Evolutionary conservation across 331 rosid species (phyloP), one percentile per base, ranked within the genome.

Genomic region (Acacia pycnantha): DNA sequence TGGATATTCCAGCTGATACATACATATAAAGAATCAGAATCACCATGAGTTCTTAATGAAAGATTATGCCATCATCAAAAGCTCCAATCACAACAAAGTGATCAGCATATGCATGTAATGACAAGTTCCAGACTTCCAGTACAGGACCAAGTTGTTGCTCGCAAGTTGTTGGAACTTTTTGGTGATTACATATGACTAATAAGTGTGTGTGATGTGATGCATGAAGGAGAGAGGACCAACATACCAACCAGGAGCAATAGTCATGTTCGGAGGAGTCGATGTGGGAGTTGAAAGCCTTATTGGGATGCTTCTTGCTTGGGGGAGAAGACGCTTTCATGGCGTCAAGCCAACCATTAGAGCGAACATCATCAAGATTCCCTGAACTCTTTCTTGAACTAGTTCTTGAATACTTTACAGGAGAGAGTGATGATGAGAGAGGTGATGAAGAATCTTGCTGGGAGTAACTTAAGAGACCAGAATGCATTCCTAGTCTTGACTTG

Each of bases 281-380:
- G 51, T 90, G 94, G 29, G 76, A 40, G 51, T 56, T 77, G 12
- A 87, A 86, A 40, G 90, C 93, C 85, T 85, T 90, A 41, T 71
- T 93, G 47, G 80, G 84, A 3, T 77, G 74, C 87, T 95, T 95
- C 91, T 92, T 93, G 76, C 91, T 81, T 0, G 98, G 97, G 74
- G 99, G 99, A 0, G 99, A 95, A 77, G 99, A 95, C 15, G 99
- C 92, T 76, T 80, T 90, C 99, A 95, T 95, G 77, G 97, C 99
- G 73, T 95, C 99, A 62, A 95, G 85, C 99, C 93, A 93, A 21
- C 97, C 96, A 44, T 95, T 95, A 68, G 92, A 86, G 68, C 92
- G 77, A 1, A 95, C 97, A 88, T 95, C 99, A 72, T 95, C 98
- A 75, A 89, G 73, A 77, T 84, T 88, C 8, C 86, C 93, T 0